Conservation (phyloP, 352 stramenopile genomes). For the Pythium dissotocum region DNA sequence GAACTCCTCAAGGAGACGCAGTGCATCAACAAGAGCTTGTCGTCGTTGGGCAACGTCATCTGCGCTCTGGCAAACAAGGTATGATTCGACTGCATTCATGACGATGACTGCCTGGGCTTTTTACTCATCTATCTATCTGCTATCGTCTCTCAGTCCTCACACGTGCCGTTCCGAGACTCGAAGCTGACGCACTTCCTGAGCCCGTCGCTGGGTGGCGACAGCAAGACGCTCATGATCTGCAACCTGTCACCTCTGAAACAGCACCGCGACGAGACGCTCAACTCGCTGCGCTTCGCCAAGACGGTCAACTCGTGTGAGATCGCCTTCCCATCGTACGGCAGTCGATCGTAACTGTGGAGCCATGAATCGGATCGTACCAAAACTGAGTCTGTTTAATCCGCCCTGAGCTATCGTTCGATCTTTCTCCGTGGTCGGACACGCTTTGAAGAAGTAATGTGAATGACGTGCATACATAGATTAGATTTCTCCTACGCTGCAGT, state of each 20-base stretch:
- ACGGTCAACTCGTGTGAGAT: constrained; percentile 90
- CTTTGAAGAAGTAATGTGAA: no score
- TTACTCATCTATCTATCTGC: neutral
- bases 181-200: constrained; percentile 89
- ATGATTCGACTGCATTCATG: neutral
- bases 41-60: constrained; percentile 83
- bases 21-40: constrained; percentile 89
- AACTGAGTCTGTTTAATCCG: neutral
- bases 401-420: no score
- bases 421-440: no score
- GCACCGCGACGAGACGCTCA: constrained; percentile 84
- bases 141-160: constrained; percentile 40
- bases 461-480: no score
- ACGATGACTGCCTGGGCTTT: no score
- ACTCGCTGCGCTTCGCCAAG: constrained; percentile 87
- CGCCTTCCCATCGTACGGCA: constrained; percentile 61
- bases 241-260: constrained; percentile 78
- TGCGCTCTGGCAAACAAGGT: constrained; percentile 83
- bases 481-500: neutral
- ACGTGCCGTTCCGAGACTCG: constrained; percentile 88
- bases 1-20: constrained; percentile 84
- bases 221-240: constrained; percentile 92
- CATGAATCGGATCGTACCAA: neutral
- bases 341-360: constrained; percentile 30
- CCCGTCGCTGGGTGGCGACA: constrained; percentile 81